Percentiles rank a stretch among this genome's conserved stretches.
Conservation (phyloP, 176 grass and related monocot genomes). For the Oryza brachyantha region DNA sequence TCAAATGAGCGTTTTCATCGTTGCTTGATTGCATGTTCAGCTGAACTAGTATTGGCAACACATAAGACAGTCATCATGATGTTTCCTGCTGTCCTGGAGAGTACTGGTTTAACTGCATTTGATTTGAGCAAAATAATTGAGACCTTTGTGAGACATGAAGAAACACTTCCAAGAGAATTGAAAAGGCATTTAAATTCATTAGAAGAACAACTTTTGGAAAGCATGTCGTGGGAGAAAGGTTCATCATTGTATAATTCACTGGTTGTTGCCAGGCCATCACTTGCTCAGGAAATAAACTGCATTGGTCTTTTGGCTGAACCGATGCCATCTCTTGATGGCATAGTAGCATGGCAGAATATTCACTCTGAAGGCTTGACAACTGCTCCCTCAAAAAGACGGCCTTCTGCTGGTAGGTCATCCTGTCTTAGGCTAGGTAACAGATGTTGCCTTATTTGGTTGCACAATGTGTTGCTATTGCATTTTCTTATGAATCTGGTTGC, state of each 20-base stretch:
- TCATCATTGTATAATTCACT: constrained; percentile 96
- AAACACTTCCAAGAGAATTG: constrained; percentile 86
- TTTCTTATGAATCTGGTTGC: not conserved
- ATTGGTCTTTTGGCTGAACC: constrained; percentile 84
- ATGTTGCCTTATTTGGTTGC: not conserved
- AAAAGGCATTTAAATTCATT: constrained; percentile 96
- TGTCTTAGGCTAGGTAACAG: not conserved
- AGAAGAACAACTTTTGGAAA: constrained; percentile 88
- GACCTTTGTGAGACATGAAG: constrained; percentile 88
- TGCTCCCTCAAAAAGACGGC: constrained; percentile 48
- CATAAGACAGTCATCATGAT: constrained; percentile 96
- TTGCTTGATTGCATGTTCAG: constrained; percentile 92
- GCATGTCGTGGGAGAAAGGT: constrained; percentile 86
- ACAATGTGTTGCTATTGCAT: not conserved
- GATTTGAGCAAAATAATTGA: constrained; percentile 98
- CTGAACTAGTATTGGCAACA: constrained; percentile 86
- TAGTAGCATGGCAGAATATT: constrained; percentile 60
- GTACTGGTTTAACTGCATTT: constrained; percentile 91
- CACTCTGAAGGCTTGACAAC: constrained; percentile 42
- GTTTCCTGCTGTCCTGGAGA: constrained; percentile 90
- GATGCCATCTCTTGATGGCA: constrained; percentile 86
- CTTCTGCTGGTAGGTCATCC: constrained; percentile 49
- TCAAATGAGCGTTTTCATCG: constrained; percentile 89
- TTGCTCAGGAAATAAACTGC: constrained; percentile 62
- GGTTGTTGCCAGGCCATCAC: constrained; percentile 63